Conservation (phyloP, 345 rosid genomes). For the Capsella bursapastoris region DNA sequence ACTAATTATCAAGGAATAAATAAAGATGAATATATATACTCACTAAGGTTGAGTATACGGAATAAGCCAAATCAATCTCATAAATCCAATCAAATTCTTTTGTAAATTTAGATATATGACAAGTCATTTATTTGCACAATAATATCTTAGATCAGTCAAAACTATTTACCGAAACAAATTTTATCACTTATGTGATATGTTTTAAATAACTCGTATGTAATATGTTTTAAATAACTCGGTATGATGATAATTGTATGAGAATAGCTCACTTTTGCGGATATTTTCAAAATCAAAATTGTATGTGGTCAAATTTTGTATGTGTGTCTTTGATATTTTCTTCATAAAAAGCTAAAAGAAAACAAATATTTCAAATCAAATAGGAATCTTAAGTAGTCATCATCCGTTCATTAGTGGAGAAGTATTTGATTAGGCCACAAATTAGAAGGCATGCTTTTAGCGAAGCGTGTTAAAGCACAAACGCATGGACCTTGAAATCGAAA, state of each 20-base stretch:
- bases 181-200: too few relatives aligned
- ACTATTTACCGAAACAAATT: too few relatives aligned
- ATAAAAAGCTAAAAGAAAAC: background rate
- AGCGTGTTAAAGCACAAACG: constrained; percentile 29
- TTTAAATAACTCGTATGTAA: too few relatives aligned
- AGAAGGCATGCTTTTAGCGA: constrained; percentile 20
- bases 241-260: background rate
- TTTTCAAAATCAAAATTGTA: background rate
- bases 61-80: too few relatives aligned
- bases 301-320: background rate
- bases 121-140: too few relatives aligned
- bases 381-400: constrained; percentile 31
- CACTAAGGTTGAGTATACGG: too few relatives aligned
- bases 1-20: too few relatives aligned
- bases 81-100: too few relatives aligned
- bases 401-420: constrained; percentile 21
- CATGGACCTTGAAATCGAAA: constrained; percentile 8
- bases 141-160: too few relatives aligned
- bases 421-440: constrained; percentile 14
- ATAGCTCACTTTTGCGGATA: background rate
- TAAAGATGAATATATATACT: too few relatives aligned
- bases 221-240: too few relatives aligned
- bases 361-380: constrained; percentile 18
- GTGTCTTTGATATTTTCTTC: background rate
- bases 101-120: too few relatives aligned